A percentile compares a stretch with the other conserved stretches of the same genome.
phyloP scores from a whole-genome alignment of 2,329 filamentous ascomycete species.

The Cryoendolithus antarcticus region DNA sequence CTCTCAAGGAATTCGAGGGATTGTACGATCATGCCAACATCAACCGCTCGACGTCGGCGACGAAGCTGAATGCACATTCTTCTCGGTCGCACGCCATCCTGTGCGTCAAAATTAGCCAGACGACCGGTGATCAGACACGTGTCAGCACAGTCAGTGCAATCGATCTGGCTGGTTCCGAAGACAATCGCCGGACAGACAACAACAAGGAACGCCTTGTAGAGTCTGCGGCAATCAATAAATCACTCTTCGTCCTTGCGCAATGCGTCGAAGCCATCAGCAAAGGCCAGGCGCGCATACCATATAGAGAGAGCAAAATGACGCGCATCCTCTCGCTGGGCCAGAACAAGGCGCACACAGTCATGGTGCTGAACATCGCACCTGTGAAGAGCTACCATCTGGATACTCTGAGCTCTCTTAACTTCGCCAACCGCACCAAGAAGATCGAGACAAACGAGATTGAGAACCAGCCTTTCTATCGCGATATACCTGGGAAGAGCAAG shows the following conservation, averaged over 20 bases:
- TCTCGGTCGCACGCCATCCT: slow-evolving; percentile 94
- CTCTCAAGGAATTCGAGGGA: slow-evolving; percentile 88
- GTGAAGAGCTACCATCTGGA: slow-evolving; percentile 86
- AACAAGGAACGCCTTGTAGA: slow-evolving; percentile 81
- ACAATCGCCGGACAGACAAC: slow-evolving; percentile 94
- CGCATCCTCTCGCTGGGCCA: slow-evolving; percentile 84
- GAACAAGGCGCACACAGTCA: slow-evolving; percentile 88
- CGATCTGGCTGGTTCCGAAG: slow-evolving; percentile 88
- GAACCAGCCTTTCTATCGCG: slow-evolving; percentile 72
- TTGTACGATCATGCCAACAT: slow-evolving; percentile 96
- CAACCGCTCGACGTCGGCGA: slow-evolving; percentile 88
- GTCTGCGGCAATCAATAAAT: slow-evolving; percentile 99
- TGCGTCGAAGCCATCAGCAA: slow-evolving; percentile 96
- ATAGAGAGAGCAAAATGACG: slow-evolving; percentile 94
- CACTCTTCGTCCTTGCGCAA: slow-evolving; percentile 83
- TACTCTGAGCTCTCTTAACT: slow-evolving; percentile 92
- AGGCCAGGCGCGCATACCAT: slow-evolving; percentile 87
- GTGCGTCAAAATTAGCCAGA: slow-evolving; percentile 88
- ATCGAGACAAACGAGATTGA: slow-evolving; percentile 98
- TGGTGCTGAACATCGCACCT: slow-evolving; percentile 97
- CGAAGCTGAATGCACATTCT: slow-evolving; percentile 95
- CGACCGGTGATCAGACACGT: slow-evolving; percentile 85
- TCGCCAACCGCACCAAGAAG: slow-evolving; percentile 96
- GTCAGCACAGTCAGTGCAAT: slow-evolving; percentile 98
- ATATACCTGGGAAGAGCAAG: slow-evolving; percentile 19